Base-by-base conservation (phyloP, 768 basidiomycete species). In the Boletus tylopilopsis region DNA sequence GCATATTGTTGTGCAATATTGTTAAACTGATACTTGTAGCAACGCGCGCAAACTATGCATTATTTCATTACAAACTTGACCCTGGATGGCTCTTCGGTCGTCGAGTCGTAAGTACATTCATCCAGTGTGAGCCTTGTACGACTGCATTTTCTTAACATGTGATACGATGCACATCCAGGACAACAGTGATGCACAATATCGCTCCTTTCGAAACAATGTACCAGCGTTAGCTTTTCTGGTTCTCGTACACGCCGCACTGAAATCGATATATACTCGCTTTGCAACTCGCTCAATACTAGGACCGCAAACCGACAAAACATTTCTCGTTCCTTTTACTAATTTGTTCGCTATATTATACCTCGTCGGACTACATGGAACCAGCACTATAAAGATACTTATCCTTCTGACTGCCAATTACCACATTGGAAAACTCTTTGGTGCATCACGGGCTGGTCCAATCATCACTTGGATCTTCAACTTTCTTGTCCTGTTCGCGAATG, bases 161-260 rank as follows among this genome's bases (percentile, higher is more conserved):
- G 30, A 32, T 40, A 9, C 23, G 35, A 42, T 24, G 2, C 29
- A n/a, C 32, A 41, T 30, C 10, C 54, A 97, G 95, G 96, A 99
- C 68, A 90, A 87, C 62, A 92, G 90, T 54, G 96, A 98, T 61
- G 72, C 76, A 0, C 96, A 98, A 72, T 97, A 94, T 64, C 86
- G 87, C 22, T 78, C 83, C 4, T 96, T 99, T 68, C 81, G 96
- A 33, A 75, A 78, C 58, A 90, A 93, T 63, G 63, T 97, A 39
- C 80, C 85, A 6, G 66, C 83, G 6, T 76, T 98, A 5, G 22
- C 60, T 32, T 35, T 64, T 35, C 72, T 89, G 24, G 69, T 73
- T 15, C 50, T 69, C 23, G 58, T 75, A n/a, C 87, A 86, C 63
- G 69, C 93, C 18, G 53, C 68, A 21, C 55, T 80, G 43, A 85